phyloP scores from a whole-genome alignment of 2,329 filamentous ascomycete species.

The Blastomyces silverae region DNA sequence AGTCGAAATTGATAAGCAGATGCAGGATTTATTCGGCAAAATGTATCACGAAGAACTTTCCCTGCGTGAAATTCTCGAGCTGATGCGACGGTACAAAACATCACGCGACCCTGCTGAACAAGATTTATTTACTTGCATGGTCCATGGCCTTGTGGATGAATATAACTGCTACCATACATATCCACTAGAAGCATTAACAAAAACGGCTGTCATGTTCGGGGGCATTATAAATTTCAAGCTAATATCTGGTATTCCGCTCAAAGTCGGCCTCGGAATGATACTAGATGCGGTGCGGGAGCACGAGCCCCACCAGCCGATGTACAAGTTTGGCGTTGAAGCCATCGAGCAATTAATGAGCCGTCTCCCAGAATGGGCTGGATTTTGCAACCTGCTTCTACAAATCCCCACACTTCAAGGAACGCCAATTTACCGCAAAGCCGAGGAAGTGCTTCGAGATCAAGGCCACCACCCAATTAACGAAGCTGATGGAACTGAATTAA shows the following conservation, averaged over 20 bases:
- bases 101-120: slow-evolving; percentile 79
- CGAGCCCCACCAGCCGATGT: slow-evolving; percentile 79
- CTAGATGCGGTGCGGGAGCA: slow-evolving; percentile 91
- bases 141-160: slow-evolving; percentile 94
- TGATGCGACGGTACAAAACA: slow-evolving; percentile 78
- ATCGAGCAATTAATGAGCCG: slow-evolving; percentile 79
- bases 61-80: slow-evolving; percentile 75
- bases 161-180: slow-evolving; percentile 94
- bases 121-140: slow-evolving; percentile 97
- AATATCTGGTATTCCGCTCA: slow-evolving; percentile 80
- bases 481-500: slow-evolving; percentile 40
- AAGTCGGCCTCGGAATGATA: slow-evolving; percentile 95
- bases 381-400: slow-evolving; percentile 76
- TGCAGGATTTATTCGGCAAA: slow-evolving; percentile 96
- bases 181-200: slow-evolving; percentile 89
- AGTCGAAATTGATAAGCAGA: slow-evolving; percentile 71
- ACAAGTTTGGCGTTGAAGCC: slow-evolving; percentile 94
- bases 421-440: slow-evolving; percentile 73
- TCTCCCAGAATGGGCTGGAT: slow-evolving; percentile 89
- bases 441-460: slow-evolving; percentile 68
- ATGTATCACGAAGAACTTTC: slow-evolving; percentile 94
- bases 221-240: slow-evolving; percentile 93
- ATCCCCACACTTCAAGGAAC: slow-evolving; percentile 77
- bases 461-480: slow-evolving; percentile 53
- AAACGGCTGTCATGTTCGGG: slow-evolving; percentile 91